Percentiles rank a stretch among this genome's conserved stretches.
Conservation (phyloP, 768 basidiomycete species). For the Termitomyces sp. region DNA sequence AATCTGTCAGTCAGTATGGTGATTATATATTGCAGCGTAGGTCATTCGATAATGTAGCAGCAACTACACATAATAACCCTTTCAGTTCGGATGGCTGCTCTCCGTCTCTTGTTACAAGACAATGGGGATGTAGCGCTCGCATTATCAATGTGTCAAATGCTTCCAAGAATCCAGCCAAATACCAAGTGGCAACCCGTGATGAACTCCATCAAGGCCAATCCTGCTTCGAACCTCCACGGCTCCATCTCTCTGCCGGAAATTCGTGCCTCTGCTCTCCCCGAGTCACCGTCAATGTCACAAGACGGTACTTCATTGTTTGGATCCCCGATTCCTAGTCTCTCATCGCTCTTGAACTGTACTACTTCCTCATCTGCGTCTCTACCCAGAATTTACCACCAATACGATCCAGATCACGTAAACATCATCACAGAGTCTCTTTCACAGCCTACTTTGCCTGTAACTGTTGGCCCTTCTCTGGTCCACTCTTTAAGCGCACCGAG, state of each 20-base stretch:
- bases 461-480: neutral
- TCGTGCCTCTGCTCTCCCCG: neutral
- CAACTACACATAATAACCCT: neutral
- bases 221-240: conserved; percentile 1
- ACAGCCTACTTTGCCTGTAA: conserved; percentile 2
- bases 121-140: conserved; percentile 8
- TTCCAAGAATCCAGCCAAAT: conserved; percentile 9
- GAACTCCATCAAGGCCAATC: conserved; percentile 3
- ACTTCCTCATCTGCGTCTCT: conserved; percentile 6
- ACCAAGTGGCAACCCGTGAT: conserved; percentile 5
- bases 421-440: conserved; percentile 8
- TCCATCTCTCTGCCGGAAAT: conserved; percentile 12
- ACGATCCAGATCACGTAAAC: conserved; percentile 1
- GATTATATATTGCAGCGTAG: conserved; percentile 14
- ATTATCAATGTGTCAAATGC: conserved; percentile 11
- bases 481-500: conserved; percentile 6
- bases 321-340: conserved; percentile 13
- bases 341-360: conserved; percentile 10
- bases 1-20: conserved; percentile 7
- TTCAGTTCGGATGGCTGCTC: conserved; percentile 15
- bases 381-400: neutral
- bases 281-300: neutral
- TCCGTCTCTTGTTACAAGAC: conserved; percentile 11
- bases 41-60: neutral
- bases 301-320: conserved; percentile 3